Base-by-base conservation (phyloP, 768 basidiomycete species). In the Amanita muscaria region DNA sequence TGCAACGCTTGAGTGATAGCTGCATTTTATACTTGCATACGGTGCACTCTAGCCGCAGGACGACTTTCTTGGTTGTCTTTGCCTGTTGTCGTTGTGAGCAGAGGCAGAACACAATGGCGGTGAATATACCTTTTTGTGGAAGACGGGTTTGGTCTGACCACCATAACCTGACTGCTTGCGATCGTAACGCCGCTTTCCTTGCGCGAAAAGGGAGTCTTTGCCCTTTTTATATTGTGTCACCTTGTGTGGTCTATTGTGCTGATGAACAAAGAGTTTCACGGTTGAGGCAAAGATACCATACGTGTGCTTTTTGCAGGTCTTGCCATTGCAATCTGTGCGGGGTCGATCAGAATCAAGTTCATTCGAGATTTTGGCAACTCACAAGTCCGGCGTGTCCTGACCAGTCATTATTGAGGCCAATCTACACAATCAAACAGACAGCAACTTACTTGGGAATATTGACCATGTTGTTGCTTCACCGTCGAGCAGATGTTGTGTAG, bases 141-240 rank as follows among this genome's bases (percentile, higher is more conserved):
- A 99, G 70, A 99, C 93, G 50, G 94, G 94, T 76, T 99, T 99
- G 49, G 94, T 99, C 78, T 99, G 94, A 72, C 94, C 94, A 86
- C 94, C 94, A 73, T 97, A 98, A 70, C 94, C 88, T 53, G 84
- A 85, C 68, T 88, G 92, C 80, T 96, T 94, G 61, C 94, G 85
- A 76, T 98, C 96, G 73, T 99, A 98, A 74, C 96, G 91, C 60
- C 96, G 88, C 83, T 99, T 98, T 73, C 96, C 96, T 73, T 99
- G 94, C 42, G 89, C 96, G 64, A 88, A 88, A 51, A 93, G 71
- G 49, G 96, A 98, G 64, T 90, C 94, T 73, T 99, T 98, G 64
- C 96, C 96, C 79, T 90, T 96, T 84, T 99, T 99, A 80, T 98
- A 99, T 67, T 99, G 94, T 48, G 94, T 97, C 60, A 99, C 94